These are phyloP conservation scores for Monilinia laxa DNA, from an alignment of 2,329 filamentous ascomycete genomes.

Conservation along the genomic window DNA sequence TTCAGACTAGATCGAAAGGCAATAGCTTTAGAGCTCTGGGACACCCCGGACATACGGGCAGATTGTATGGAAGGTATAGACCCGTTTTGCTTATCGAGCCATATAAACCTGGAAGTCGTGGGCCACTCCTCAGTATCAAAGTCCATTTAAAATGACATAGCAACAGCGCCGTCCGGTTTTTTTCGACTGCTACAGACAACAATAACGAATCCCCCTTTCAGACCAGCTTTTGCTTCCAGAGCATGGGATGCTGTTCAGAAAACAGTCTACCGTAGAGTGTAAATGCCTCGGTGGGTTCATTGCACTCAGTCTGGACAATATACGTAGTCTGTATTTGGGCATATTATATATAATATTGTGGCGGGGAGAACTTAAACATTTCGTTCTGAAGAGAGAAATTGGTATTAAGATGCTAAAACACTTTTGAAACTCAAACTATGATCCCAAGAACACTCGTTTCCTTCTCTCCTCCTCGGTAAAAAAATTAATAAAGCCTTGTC, in stretches of 20 bases:
- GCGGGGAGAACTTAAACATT: neutral
- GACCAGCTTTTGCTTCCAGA: neutral
- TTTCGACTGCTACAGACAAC: neutral
- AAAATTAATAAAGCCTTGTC: neutral
- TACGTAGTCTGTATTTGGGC: neutral
- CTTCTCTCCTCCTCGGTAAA: neutral
- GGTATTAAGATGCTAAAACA: constrained; percentile 12
- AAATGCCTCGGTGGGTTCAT: neutral
- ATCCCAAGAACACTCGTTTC: neutral
- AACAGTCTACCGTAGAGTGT: neutral
- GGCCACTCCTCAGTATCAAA: neutral
- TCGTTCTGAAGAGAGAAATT: neutral
- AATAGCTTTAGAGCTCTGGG: no score
- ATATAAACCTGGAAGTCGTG: neutral
- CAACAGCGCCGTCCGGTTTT: neutral
- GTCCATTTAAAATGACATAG: no score
- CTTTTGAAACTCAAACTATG: neutral
- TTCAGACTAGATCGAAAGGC: no score
- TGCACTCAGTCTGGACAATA: neutral
- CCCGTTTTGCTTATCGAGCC: neutral
- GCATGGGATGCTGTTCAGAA: neutral
- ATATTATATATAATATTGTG: neutral
- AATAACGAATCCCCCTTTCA: neutral
- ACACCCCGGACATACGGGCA: neutral
- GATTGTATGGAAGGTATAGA: neutral